phyloP scores from a whole-genome alignment of 108 stramenopile genomes.

The Cyclotella kingstonii region DNA sequence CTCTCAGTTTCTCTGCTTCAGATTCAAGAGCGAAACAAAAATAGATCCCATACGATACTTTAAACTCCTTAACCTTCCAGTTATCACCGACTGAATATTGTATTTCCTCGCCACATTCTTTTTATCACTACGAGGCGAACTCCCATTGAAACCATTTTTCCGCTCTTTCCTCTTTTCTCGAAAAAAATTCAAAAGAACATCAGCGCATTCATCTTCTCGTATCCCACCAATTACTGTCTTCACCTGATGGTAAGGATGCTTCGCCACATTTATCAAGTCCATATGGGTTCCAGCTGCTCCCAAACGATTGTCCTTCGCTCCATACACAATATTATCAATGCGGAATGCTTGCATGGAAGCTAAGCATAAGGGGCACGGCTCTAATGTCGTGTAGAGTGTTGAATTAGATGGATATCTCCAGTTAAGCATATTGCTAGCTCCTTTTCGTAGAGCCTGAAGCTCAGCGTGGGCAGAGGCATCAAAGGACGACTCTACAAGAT shows the following conservation, averaged over 20 bases:
- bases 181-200: conserved; percentile 73
- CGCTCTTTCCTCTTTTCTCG: conserved; percentile 47
- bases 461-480: conserved; percentile 93
- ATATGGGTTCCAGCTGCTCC: conserved; percentile 76
- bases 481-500: conserved; percentile 65
- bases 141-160: no score
- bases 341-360: conserved; percentile 86
- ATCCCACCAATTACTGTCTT: conserved; percentile 64
- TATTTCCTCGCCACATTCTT: no score
- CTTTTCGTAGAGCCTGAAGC: conserved; percentile 63
- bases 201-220: conserved; percentile 52
- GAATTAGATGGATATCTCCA: conserved; percentile 74
- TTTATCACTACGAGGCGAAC: no score
- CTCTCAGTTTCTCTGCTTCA: no score
- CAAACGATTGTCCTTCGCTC: conserved; percentile 74
- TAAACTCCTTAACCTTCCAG: no score
- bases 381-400: conserved; percentile 82
- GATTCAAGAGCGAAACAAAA: no score
- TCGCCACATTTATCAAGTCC: conserved; percentile 55
- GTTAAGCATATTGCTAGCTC: conserved; percentile 52
- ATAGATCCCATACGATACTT: no score
- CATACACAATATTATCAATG: conserved; percentile 72
- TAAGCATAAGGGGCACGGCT: conserved; percentile 89
- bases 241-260: conserved; percentile 82
- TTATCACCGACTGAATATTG: no score